Base-by-base conservation (phyloP, 805 yeast genomes). In the Yamadazyma sp. region DNA sequence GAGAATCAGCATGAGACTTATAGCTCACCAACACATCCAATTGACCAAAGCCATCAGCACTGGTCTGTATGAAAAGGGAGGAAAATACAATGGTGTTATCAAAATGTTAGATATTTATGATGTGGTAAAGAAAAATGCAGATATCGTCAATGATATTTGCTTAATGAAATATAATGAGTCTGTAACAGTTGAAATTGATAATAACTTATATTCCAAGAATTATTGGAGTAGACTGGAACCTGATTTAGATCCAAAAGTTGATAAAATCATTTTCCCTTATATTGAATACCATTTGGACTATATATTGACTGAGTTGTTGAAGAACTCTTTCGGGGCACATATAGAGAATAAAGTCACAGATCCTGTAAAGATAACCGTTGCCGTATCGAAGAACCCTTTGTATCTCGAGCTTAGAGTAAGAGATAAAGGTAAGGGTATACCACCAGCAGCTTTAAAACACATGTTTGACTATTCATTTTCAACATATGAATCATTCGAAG, bases 401-500 rank as follows among this genome's bases (percentile, higher is more conserved):
- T 69, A 66, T 33, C 63, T 87, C 38, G 86, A 85, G 42, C 69
- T 93, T 5, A 70, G 96, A 39, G 66, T 91, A 22, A 69, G 95
- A 27, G 98, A 91, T 61, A 73, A 75, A 39, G 98, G 97, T 13
- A 86, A 87, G 36, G 98, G 98, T 3, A 87, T 91, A 19, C 72
- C 80, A 4, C 82, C 87, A 1, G 73, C 69, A 4, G 66, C 78
- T 5, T 75, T 85, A 42, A 64, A 70, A 16, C 78, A 80, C 36
- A 77, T 91, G 42, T 89, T 87, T 60, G 87, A 85, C 48, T 91
- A 86, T 60, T 82, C 96, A 4, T 91, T 83, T 59, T 74, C 95
- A 1, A 86, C 96, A 0, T 88, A 80, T 40, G 80, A 78, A 31
- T 52, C 68, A 0, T 67, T 70, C 14, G 82, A 77, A 39, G 79